phyloP scores from a whole-genome alignment of 2,329 filamentous ascomycete species.

The Fusarium sp. region DNA sequence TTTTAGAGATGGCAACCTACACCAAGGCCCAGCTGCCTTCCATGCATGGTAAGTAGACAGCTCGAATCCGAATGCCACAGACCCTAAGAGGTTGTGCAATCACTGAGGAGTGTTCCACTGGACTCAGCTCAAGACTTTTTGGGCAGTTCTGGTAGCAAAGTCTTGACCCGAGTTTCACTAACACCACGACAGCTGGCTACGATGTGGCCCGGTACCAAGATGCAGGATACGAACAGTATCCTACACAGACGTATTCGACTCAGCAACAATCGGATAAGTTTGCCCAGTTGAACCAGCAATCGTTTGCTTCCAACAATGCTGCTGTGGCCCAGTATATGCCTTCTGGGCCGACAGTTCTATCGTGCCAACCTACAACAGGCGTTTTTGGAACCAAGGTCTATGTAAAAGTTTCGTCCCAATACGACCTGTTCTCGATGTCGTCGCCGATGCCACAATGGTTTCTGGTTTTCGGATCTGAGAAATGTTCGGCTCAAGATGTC shows the following conservation, averaged over 20 bases:
- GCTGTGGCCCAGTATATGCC: slow-evolving; percentile 76
- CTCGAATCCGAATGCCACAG: slow-evolving; percentile 20
- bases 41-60: slow-evolving; percentile 79
- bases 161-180: slow-evolving; percentile 17
- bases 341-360: slow-evolving; percentile 71
- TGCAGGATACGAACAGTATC: slow-evolving; percentile 66
- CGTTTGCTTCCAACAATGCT: slow-evolving; percentile 71
- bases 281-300: slow-evolving; percentile 66
- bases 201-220: slow-evolving; percentile 73
- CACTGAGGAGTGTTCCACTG: neutral
- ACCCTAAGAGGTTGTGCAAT: slow-evolving; percentile 42
- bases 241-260: slow-evolving; percentile 60
- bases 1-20: slow-evolving; percentile 63
- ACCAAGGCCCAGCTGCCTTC: slow-evolving; percentile 84
- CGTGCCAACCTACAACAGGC: slow-evolving; percentile 78
- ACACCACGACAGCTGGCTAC: slow-evolving; percentile 61
- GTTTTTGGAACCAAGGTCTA: slow-evolving; percentile 77
- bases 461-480: slow-evolving; percentile 83
- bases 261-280: slow-evolving; percentile 66
- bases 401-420: slow-evolving; percentile 80
- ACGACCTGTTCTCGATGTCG: slow-evolving; percentile 74
- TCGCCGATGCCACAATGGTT: slow-evolving; percentile 69
- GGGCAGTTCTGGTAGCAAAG: neutral
- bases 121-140: neutral
- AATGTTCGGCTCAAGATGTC: slow-evolving; percentile 71